Evolutionary conservation across 257 asterid genomes (phyloP), one percentile per base, ranked within the genome.

Genomic region (Plantago major): DNA sequence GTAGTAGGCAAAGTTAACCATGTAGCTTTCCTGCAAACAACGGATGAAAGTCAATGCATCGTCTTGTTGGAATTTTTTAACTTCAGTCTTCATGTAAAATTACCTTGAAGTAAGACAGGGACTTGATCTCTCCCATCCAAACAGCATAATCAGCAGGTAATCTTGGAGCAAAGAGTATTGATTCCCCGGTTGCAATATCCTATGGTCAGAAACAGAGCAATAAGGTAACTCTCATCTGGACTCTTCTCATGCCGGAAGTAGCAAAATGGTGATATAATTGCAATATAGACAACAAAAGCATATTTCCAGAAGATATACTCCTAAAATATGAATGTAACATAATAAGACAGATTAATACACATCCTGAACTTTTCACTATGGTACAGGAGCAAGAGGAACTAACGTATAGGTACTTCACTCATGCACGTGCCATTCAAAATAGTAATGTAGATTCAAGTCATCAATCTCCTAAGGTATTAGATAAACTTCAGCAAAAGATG

Each of bases 111-210:
- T 82, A 73, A 69, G 96, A 66, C 54, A 69, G 40, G 30, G 90
- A 80, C 82, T 89, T 87, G 76, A 92, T 89, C 73, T 89, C 81
- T 62, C 99, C 97, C 90, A 86, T 63, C 99, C 99, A 92, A 76
- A 89, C 82, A 42, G 95, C 95, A 78, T 92, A 92, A 0, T 82
- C 92, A 74, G 81, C 73, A 48, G 95, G 95, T 66, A 92, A 74
- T 71, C 97, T 84, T 1, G 97, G 97, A 75, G 82, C 84, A 92
- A 92, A 92, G 44, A 92, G 85, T 66, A 86, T 73, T 45, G 96
- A 78, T 49, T 80, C 81, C 70, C 99, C 96, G 63, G 70, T 89
- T 46, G 89, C 85, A 62, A 92, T 70, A 83, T 92, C 97, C 97
- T 92, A 75, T 72, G 78, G 45, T n/a, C 59, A 54, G 49, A 46